Base-by-base conservation (phyloP, 495 filamentous ascomycete genomes). In the Hypoxylon crocopeplum region DNA sequence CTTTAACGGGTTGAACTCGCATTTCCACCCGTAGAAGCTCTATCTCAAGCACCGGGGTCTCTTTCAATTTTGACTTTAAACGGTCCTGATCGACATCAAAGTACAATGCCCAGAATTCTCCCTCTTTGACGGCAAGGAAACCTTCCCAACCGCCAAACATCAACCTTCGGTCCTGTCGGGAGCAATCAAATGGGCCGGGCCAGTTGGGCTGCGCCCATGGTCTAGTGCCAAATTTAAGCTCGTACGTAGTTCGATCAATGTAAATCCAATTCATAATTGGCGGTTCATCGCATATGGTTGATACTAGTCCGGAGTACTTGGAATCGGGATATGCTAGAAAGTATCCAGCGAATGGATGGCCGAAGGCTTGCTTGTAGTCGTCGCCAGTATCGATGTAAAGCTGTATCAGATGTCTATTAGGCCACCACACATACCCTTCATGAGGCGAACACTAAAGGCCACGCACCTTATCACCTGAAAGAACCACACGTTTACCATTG, bases 181-280 rank as follows among this genome's bases (percentile, higher is more conserved):
- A 76, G 37, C 73, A 75, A 45, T 79, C 75, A 62, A 76, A 82
- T 0, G 78, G 78, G 0, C 78, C 74, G 2, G 75, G 69, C 19
- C 72, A 53, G 37, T 81, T 70, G 7, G 68, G 71, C 30, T 78
- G 69, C 7, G 75, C 67, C 41, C 69, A 71, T 4, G 66, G 41
- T 7, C 72, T 71, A 37, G 73, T 66, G 0, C 79, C 79, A 48
- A 79, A 81, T 48, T 79, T 79, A 7, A 82, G 54, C 66, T 81
- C 78, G 48, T 77, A 74, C 2, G 77, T 80, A 46, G 74, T 70
- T 47, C 72, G 54, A 58, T 82, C 77, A 20, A 82, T 70, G 53
- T 81, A 83, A 27, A 83, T 75, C 80, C 80, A 83, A 54, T 83
- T 83, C 50, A 83, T 75, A 46, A 77, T 66, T 0, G 80, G 79